Conservation (phyloP, 1,139 yeast species). For the Chernovozyma sophiae-reginae region DNA sequence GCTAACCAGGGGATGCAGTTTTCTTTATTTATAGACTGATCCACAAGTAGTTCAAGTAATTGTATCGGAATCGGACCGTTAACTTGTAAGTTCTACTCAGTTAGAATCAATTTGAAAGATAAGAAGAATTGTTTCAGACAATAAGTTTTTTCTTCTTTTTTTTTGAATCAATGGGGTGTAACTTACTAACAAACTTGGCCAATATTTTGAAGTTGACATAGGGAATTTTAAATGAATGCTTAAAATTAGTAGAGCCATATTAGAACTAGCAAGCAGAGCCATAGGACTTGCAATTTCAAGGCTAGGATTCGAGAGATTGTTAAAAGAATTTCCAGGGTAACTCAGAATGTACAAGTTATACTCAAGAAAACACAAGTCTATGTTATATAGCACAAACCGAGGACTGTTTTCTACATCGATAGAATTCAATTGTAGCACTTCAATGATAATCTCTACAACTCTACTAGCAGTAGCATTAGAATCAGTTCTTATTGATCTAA, state of each 20-base stretch:
- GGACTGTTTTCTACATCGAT: neutral
- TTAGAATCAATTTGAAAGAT: neutral
- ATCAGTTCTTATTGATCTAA: neutral
- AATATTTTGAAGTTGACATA: neutral
- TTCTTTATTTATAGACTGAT: neutral
- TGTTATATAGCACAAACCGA: neutral
- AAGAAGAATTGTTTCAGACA: no score
- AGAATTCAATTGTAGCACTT: neutral
- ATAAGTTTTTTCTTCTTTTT: no score
- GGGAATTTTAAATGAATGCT: slow-evolving; percentile 4
- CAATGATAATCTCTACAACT: neutral
- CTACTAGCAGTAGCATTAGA: neutral
- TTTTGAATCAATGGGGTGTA: no score
- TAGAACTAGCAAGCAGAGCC: no score
- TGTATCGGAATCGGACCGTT: neutral
- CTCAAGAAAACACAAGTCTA: neutral
- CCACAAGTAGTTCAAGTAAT: neutral
- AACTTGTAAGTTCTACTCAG: neutral
- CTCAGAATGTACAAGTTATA: neutral
- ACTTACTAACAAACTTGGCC: slow-evolving; percentile 3
- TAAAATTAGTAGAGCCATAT: slow-evolving; percentile 1
- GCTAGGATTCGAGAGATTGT: no score
- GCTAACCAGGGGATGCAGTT: neutral
- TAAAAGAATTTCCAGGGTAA: no score
- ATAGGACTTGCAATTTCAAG: no score